phyloP scores from a whole-genome alignment of 768 basidiomycete species.

The Cystofilobasidium ferigula region DNA sequence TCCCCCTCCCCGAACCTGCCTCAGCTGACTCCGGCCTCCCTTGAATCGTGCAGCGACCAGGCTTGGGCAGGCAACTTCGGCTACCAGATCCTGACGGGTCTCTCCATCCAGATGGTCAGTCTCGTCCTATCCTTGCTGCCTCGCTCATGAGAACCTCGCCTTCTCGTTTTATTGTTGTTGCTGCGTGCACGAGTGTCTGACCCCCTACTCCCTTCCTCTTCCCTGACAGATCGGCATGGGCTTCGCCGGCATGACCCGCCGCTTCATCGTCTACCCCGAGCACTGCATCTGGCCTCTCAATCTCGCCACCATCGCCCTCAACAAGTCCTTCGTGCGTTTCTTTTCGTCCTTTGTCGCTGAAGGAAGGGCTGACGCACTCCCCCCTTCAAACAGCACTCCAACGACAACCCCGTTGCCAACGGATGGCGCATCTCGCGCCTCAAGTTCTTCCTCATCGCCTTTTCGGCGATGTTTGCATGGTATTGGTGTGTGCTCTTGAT shows the following conservation, averaged over 20 bases:
- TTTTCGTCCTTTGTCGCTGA: no score
- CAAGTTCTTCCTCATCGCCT: constrained; percentile 27
- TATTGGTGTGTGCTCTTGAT: constrained; percentile 28
- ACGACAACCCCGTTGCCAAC: constrained; percentile 29
- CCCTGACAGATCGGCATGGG: constrained; percentile 24
- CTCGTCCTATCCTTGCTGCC: no score
- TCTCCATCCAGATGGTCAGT: constrained; percentile 30
- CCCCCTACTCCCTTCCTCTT: no score
- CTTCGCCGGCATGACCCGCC: constrained; percentile 29
- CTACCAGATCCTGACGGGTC: constrained; percentile 27
- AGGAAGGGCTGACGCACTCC: not conserved
- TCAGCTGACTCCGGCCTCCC: no score
- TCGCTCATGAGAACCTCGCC: no score
- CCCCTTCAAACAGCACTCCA: constrained; percentile 5
- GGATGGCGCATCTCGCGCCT: constrained; percentile 30
- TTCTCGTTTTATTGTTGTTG: no score
- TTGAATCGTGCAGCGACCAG: no score
- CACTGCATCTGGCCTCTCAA: constrained; percentile 35
- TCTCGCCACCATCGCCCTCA: constrained; percentile 33
- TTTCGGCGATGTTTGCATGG: constrained; percentile 29
- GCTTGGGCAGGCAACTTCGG: constrained; percentile 33
- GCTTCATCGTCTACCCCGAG: constrained; percentile 31
- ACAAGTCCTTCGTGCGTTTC: constrained; percentile 30
- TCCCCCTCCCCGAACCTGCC: no score
- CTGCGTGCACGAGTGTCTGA: no score